phyloP scores from a whole-genome alignment of 768 basidiomycete species.

The Albatrellus ellisii region DNA sequence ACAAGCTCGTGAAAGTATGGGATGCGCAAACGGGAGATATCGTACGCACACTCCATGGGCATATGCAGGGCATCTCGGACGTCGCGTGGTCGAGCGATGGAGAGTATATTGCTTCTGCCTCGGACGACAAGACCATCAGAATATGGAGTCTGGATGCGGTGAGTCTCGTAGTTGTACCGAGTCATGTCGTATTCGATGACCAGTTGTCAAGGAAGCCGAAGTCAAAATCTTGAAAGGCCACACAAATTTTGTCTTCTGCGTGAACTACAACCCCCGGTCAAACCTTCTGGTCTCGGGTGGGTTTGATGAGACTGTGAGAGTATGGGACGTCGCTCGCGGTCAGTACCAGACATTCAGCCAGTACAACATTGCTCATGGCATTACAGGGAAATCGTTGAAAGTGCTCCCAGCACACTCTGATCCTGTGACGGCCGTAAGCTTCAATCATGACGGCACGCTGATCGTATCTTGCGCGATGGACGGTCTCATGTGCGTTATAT shows the following conservation, averaged over 20 bases:
- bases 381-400: conserved; percentile 67
- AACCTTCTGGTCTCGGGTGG: conserved; percentile 89
- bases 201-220: conserved; percentile 33
- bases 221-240: conserved; percentile 70
- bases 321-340: conserved; percentile 97
- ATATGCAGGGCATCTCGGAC: conserved; percentile 78
- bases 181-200: conserved; percentile 2
- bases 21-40: conserved; percentile 60
- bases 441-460: conserved; percentile 90
- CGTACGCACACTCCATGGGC: conserved; percentile 59
- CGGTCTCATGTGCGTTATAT: conserved; percentile 69
- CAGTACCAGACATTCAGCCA: conserved; percentile 5
- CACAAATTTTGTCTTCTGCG: conserved; percentile 88
- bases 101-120: conserved; percentile 78
- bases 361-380: neutral
- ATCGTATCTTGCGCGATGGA: conserved; percentile 95
- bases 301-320: conserved; percentile 88
- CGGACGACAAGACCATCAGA: conserved; percentile 82
- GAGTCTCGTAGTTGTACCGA: conserved; percentile 2
- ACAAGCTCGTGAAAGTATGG: conserved; percentile 77
- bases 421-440: conserved; percentile 88
- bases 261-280: conserved; percentile 83
- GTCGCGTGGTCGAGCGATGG: conserved; percentile 81
- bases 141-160: conserved; percentile 75
- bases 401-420: conserved; percentile 94